Evolutionary conservation across 1,139 yeast species (phyloP).

Genomic region (Diutina sp.): DNA sequence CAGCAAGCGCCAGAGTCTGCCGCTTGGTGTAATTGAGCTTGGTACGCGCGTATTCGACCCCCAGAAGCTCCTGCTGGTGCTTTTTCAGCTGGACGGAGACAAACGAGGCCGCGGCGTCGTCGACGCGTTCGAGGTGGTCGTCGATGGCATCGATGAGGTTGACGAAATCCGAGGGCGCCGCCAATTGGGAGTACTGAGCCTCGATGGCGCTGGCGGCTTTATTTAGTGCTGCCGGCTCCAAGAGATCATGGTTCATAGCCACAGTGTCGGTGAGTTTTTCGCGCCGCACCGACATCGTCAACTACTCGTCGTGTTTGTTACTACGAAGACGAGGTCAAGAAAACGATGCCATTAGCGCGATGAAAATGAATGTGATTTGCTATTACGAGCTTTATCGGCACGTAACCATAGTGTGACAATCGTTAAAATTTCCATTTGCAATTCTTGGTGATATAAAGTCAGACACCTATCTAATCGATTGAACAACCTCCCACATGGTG

Average conservation of each 20-base stretch:
- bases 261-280: background rate
- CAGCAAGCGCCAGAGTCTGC: constrained; percentile 33
- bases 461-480: too few species aligned
- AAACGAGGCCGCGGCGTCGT: constrained; percentile 5
- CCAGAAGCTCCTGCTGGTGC: constrained; percentile 23
- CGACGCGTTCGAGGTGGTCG: constrained; percentile 12
- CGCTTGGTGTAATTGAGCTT: constrained; percentile 23
- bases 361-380: too few species aligned
- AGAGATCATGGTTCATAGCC: background rate
- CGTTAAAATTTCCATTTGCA: too few species aligned
- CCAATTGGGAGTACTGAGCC: background rate
- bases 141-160: constrained; percentile 9
- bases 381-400: too few species aligned
- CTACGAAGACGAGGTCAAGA: too few species aligned
- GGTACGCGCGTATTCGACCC: constrained; percentile 25
- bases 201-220: background rate
- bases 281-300: background rate
- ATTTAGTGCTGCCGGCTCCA: background rate
- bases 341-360: too few species aligned
- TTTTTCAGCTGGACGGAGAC: constrained; percentile 15
- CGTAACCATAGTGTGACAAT: too few species aligned
- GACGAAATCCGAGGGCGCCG: background rate
- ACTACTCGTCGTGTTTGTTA: background rate
- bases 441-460: too few species aligned
- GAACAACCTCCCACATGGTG: too few species aligned